Evolutionary conservation across 2,329 filamentous ascomycete species (phyloP).

Genomic region (Orbilia brochopaga): DNA sequence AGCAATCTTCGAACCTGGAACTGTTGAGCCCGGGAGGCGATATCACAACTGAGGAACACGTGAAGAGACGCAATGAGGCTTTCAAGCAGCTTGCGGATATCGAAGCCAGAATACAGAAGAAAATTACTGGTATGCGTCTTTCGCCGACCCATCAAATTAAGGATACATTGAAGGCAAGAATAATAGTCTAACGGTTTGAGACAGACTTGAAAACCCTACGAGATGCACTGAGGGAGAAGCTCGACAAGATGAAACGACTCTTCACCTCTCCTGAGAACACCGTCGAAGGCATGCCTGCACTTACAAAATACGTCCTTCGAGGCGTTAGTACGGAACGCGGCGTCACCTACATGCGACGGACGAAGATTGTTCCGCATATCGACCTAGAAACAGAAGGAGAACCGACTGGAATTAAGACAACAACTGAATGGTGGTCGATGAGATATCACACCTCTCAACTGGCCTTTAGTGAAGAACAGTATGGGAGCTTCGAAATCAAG

Average conservation of each 20-base stretch:
- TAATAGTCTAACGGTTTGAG: constrained; percentile 15
- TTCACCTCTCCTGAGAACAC: constrained; percentile 53
- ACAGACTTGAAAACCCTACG: constrained; percentile 52
- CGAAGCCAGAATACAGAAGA: constrained; percentile 52
- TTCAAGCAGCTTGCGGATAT: constrained; percentile 51
- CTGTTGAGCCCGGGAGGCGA: constrained; percentile 21
- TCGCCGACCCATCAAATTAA: neutral
- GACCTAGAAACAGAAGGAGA: constrained; percentile 33
- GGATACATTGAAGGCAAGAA: neutral
- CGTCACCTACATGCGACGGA: constrained; percentile 51
- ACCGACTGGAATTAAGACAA: constrained; percentile 34
- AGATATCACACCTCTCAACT: constrained; percentile 34
- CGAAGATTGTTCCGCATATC: constrained; percentile 33
- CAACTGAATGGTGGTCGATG: constrained; percentile 42
- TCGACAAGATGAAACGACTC: constrained; percentile 52
- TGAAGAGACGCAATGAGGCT: constrained; percentile 43
- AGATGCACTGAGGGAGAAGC: constrained; percentile 51
- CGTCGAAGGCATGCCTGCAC: constrained; percentile 36
- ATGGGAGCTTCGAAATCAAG: constrained; percentile 50
- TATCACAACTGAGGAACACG: constrained; percentile 34
- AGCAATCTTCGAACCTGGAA: constrained; percentile 40
- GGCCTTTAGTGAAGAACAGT: constrained; percentile 53
- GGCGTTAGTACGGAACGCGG: constrained; percentile 52
- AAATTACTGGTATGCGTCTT: constrained; percentile 50
- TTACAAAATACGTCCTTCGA: constrained; percentile 52